These are phyloP conservation scores for Epichloe sibirici DNA, from an alignment of 2,329 filamentous ascomycete genomes.

Conservation along the genomic window DNA sequence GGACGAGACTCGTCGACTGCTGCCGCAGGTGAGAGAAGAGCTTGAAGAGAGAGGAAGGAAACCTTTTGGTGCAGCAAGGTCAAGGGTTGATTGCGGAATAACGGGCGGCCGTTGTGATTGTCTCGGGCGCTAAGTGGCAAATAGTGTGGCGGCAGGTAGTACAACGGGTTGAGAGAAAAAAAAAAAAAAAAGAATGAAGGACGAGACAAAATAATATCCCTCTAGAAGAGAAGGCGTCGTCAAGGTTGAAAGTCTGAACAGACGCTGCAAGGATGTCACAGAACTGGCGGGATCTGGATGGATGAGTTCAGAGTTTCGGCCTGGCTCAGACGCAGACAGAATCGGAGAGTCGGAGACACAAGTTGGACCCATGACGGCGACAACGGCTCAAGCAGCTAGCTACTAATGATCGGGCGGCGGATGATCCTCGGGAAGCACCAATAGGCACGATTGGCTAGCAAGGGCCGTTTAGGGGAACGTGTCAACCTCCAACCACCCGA, in stretches of 20 bases:
- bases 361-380: not conserved
- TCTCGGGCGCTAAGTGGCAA: not conserved
- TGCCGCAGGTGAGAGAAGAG: not conserved
- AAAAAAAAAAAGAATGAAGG: too few species aligned
- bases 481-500: too few species aligned
- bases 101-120: not conserved
- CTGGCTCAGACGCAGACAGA: not conserved
- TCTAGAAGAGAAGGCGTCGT: not conserved
- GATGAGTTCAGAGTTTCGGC: not conserved
- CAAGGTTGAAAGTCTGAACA: not conserved
- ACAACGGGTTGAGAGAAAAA: not conserved
- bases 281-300: not conserved
- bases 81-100: not conserved
- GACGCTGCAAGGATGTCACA: not conserved
- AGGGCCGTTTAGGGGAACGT: not conserved
- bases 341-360: not conserved
- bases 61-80: not conserved
- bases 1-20: not conserved
- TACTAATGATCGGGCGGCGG: not conserved
- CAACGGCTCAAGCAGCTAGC: not conserved
- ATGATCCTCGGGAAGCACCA: not conserved
- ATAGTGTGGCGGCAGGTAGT: not conserved
- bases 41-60: not conserved
- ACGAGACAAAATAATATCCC: not conserved
- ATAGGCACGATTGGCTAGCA: not conserved